Conservation (phyloP, 2,329 filamentous ascomycete genomes). For the Hirsutella rhossiliensis region DNA sequence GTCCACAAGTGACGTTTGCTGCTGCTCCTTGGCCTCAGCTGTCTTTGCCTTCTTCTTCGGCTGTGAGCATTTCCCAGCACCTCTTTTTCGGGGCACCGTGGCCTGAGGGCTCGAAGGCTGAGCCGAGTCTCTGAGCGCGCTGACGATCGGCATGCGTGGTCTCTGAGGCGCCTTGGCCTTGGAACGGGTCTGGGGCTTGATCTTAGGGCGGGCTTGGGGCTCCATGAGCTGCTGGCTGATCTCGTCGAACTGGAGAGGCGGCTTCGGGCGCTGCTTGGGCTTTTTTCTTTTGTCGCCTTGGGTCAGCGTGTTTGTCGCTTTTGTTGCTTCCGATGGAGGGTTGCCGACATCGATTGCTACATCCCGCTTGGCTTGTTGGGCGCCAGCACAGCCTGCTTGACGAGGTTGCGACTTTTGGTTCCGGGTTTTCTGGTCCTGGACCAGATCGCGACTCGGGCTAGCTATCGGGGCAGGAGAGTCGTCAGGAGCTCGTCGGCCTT, state of each 20-base stretch:
- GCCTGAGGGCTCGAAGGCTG: slow-evolving; percentile 7
- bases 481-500: no score
- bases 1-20: no score
- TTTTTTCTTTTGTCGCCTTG: slow-evolving; percentile 6
- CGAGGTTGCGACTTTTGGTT: no score
- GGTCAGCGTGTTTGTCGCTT: neutral
- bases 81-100: neutral
- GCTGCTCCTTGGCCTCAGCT: neutral
- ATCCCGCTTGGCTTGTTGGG: neutral
- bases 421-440: no score
- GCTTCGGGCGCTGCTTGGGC: slow-evolving; percentile 20
- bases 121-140: slow-evolving; percentile 6
- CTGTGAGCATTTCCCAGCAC: neutral
- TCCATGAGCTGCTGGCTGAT: slow-evolving; percentile 15
- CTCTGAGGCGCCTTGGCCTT: slow-evolving; percentile 1
- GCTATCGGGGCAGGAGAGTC: no score
- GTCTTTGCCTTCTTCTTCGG: slow-evolving; percentile 5
- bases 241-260: slow-evolving; percentile 19
- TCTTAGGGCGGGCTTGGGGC: neutral
- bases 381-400: no score
- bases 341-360: neutral
- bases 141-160: slow-evolving; percentile 6
- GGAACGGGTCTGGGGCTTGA: slow-evolving; percentile 1
- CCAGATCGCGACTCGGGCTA: no score
- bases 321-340: neutral